Evolutionary conservation across 805 yeast species (phyloP), one percentile per base, ranked within the genome.

Genomic region (Candida ulmi): DNA sequence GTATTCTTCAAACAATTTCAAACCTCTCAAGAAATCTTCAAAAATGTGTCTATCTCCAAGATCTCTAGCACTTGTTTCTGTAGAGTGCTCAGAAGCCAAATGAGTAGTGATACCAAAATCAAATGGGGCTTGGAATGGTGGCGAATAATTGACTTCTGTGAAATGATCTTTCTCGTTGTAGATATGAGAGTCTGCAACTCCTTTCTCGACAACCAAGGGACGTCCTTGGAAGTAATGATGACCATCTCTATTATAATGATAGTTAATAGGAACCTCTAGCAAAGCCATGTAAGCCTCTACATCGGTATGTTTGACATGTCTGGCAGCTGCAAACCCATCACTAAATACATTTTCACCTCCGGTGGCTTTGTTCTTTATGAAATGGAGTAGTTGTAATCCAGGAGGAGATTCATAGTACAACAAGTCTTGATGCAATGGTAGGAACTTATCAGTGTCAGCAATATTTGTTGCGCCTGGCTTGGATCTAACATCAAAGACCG

Each of bases 121-220:
- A 41, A 78, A 75, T 1, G 91, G 91, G 0, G 85, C 91, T 54
- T 84, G 95, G 63, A 82, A 83, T 11, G 90, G 91, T 2, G 95
- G 93, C 1, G 91, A 78, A 57, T 83, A 84, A 54, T 81, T 82
- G 16, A 83, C 74, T 38, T 73, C 79, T 48, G 71, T 72, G 46
- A 82, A 73, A 28, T 52, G 54, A 38, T 50, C 62, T 4, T 30
- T 36, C 2, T 45, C 45, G 6, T 54, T 58, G 11, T 43, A 43
- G 3, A 45, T 34, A 17, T 19, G 30, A 18, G 33, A 17, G 8
- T 42, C 42, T 25, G 38, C 29, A 11, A 40, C 35, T 37, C 65
- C 65, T 41, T 72, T 74, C 48, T 80, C 84, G 24, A 76, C 83
- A 13, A 84, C 68, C 40, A 82, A 60, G 4, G 85, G 86, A 29